Conservation (phyloP, 768 basidiomycete species). For the Pleurotus tuber-regium region DNA sequence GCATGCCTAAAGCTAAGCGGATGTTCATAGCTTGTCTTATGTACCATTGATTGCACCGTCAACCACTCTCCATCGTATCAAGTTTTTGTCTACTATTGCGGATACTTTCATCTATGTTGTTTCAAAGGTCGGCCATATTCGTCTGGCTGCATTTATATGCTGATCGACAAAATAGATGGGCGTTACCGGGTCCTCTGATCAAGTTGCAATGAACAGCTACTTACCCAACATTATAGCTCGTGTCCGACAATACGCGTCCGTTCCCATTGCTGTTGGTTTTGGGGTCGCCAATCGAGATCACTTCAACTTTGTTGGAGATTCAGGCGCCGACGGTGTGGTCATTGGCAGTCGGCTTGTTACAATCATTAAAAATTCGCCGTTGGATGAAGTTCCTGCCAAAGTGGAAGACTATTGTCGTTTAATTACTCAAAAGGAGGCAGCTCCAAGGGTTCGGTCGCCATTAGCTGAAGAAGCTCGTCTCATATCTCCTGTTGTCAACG, state of each 20-base stretch:
- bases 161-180: conserved; percentile 71
- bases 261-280: conserved; percentile 94
- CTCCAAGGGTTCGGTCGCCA: conserved; percentile 33
- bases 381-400: conserved; percentile 43
- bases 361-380: conserved; percentile 67
- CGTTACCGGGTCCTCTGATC: conserved; percentile 88
- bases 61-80: conserved; percentile 82
- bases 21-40: conserved; percentile 72
- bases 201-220: conserved; percentile 64
- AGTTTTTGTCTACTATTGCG: conserved; percentile 89
- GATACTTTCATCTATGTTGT: conserved; percentile 98
- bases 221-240: conserved; percentile 84
- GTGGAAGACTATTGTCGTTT: conserved; percentile 76
- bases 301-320: conserved; percentile 79
- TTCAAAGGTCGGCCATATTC: conserved; percentile 67
- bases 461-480: conserved; percentile 19
- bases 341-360: conserved; percentile 85
- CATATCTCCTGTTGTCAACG: conserved; percentile 26
- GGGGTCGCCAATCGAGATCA: conserved; percentile 90
- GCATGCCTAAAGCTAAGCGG: conserved; percentile 1
- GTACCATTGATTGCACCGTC: conserved; percentile 96
- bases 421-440: conserved; percentile 48
- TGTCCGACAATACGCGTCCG: conserved; percentile 72
- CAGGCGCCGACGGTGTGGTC: conserved; percentile 95
- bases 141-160: background rate